These are phyloP conservation scores for Corchorus capsularis DNA, from an alignment of 345 rosid species.

Conservation along the genomic window DNA sequence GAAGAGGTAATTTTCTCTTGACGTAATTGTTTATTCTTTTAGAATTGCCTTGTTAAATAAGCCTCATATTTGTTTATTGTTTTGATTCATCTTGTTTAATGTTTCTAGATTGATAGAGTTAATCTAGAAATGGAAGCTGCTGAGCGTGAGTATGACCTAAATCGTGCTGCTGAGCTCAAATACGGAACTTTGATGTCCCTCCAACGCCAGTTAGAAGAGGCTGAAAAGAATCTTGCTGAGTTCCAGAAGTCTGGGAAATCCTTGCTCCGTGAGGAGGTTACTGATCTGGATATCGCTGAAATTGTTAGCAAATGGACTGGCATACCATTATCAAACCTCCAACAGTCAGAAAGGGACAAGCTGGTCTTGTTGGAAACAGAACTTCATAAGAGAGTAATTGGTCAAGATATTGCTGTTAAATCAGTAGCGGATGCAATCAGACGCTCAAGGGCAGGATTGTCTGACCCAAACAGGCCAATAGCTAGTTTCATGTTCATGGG, in stretches of 20 bases:
- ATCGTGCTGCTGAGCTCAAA: conserved; percentile 89
- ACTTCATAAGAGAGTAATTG: conserved; percentile 87
- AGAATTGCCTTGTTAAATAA: neutral
- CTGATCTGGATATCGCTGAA: conserved; percentile 87
- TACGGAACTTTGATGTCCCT: conserved; percentile 89
- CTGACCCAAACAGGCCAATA: conserved; percentile 91
- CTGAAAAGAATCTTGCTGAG: conserved; percentile 74
- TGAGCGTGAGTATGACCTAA: conserved; percentile 82
- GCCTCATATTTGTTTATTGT: neutral
- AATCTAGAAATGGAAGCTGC: conserved; percentile 94
- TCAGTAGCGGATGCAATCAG: conserved; percentile 95
- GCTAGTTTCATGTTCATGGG: conserved; percentile 99
- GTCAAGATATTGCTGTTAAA: conserved; percentile 95
- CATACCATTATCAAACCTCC: conserved; percentile 90
- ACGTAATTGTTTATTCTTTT: too few species aligned
- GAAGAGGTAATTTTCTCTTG: conserved; percentile 65
- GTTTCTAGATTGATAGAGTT: conserved; percentile 78
- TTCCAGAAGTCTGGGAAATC: conserved; percentile 73
- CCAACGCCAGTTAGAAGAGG: conserved; percentile 84
- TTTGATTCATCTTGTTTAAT: conserved; percentile 22
- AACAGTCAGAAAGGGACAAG: conserved; percentile 92
- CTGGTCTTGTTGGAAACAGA: conserved; percentile 75
- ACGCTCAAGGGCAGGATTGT: conserved; percentile 93
- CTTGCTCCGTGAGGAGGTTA: conserved; percentile 87
- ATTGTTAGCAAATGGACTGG: conserved; percentile 98